A percentile compares a stretch with the other conserved stretches of the same genome.
Conservation (phyloP, 2,329 filamentous ascomycete species). For the Sarocladium kiliense region DNA sequence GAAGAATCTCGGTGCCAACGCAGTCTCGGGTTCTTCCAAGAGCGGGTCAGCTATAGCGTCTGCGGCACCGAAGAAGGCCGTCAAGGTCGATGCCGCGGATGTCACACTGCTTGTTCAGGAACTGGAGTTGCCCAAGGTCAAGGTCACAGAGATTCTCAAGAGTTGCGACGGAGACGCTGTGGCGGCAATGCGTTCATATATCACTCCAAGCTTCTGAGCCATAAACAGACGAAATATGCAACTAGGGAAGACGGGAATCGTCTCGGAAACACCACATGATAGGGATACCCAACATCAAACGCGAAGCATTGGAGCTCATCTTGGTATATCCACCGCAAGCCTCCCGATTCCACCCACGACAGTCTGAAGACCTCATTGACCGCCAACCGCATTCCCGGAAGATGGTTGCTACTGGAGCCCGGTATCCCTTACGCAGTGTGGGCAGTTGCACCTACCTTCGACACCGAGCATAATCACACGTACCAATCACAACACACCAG, state of each 20-base stretch:
- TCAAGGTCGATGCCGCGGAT: conserved; percentile 72
- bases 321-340: no score
- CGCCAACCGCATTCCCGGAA: no score
- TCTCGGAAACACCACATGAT: no score
- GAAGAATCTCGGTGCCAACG: conserved; percentile 45
- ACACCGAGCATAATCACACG: no score
- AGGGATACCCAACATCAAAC: no score
- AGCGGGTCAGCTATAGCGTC: conserved; percentile 25
- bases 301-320: no score
- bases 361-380: no score
- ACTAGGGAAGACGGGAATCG: background rate
- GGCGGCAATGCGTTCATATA: conserved; percentile 59
- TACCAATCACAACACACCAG: no score
- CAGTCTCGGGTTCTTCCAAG: conserved; percentile 21
- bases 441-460: no score
- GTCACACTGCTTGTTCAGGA: conserved; percentile 67
- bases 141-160: conserved; percentile 70
- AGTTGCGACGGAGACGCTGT: conserved; percentile 65
- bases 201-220: conserved; percentile 18
- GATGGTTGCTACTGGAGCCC: no score
- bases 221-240: background rate
- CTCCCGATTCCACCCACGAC: no score
- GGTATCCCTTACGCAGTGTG: no score
- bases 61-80: conserved; percentile 37
- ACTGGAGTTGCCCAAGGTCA: conserved; percentile 64